These are phyloP conservation scores for Strobilomyces confusus DNA, from an alignment of 768 basidiomycete genomes.

Conservation along the genomic window DNA sequence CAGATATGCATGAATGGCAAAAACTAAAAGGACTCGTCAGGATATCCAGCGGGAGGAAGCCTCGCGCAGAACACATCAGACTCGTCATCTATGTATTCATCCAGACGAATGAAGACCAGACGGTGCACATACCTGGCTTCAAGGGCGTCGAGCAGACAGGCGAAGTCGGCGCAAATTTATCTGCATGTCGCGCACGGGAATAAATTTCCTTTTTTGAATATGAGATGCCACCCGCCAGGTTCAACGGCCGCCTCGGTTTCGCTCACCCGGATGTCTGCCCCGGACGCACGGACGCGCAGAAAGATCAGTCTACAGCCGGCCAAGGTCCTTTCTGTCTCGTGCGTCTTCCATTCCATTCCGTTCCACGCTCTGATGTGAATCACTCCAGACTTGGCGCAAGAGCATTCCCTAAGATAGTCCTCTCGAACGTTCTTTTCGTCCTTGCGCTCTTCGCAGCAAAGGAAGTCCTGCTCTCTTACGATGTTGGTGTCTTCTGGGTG, in stretches of 20 bases:
- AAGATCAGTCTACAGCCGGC: conserved; percentile 60
- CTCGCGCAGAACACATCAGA: conserved; percentile 60
- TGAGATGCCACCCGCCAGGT: background rate
- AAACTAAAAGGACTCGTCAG: conserved; percentile 59
- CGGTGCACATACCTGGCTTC: conserved; percentile 11
- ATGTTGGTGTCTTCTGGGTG: conserved; percentile 74
- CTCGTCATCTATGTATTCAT: conserved; percentile 73
- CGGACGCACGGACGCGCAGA: conserved; percentile 63
- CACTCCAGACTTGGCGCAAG: conserved; percentile 47
- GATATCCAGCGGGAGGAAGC: conserved; percentile 52
- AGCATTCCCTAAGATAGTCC: conserved; percentile 50
- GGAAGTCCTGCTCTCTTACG: conserved; percentile 60
- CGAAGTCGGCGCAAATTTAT: conserved; percentile 8
- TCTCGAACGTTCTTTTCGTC: conserved; percentile 63
- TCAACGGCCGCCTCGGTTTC: background rate
- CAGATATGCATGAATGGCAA: conserved; percentile 97
- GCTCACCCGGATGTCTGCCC: conserved; percentile 46
- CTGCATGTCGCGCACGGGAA: conserved; percentile 13
- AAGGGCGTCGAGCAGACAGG: conserved; percentile 1
- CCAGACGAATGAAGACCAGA: conserved; percentile 20
- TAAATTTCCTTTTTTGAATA: conserved; percentile 14
- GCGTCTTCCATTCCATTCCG: conserved; percentile 24
- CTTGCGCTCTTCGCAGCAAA: conserved; percentile 60
- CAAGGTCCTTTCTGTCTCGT: conserved; percentile 53
- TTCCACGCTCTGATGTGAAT: conserved; percentile 1